Percentiles rank a stretch among this genome's conserved stretches.
Evolutionary conservation across 805 yeast genomes (phyloP).

Genomic region (Metschnikowia aberdeeniae): DNA sequence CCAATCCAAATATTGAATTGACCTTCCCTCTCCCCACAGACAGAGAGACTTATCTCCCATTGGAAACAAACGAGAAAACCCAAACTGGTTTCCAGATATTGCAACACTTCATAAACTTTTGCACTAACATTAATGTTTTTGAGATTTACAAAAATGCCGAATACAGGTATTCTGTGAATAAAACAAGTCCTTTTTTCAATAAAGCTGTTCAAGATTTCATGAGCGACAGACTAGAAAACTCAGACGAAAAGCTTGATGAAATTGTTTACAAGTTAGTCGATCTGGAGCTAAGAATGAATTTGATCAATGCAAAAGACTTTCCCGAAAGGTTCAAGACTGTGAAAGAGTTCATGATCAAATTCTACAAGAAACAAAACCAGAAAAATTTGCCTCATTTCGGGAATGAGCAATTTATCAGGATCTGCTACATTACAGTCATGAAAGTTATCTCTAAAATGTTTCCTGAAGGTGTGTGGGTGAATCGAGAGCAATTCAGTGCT

Average conservation of each 20-base stretch:
- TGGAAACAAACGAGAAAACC: constrained; percentile 28
- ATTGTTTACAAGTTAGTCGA: constrained; percentile 32
- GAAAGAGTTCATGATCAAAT: constrained; percentile 35
- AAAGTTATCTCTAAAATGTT: constrained; percentile 32
- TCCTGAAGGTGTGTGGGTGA: constrained; percentile 42
- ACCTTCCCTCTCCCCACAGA: constrained; percentile 40
- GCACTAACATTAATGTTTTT: constrained; percentile 26
- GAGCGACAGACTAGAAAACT: constrained; percentile 27
- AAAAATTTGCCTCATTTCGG: constrained; percentile 35
- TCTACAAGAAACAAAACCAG: constrained; percentile 32
- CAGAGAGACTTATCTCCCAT: constrained; percentile 25
- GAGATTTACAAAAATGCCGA: constrained; percentile 33
- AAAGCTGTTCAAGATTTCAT: constrained; percentile 26
- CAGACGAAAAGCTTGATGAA: constrained; percentile 34
- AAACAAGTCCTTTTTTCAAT: constrained; percentile 26
- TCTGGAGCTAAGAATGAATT: constrained; percentile 35
- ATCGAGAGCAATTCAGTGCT: constrained; percentile 24
- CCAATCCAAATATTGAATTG: constrained; percentile 28
- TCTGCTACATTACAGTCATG: constrained; percentile 38
- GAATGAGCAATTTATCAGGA: constrained; percentile 23
- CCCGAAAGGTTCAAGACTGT: constrained; percentile 32
- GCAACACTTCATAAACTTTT: constrained; percentile 28
- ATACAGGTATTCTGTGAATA: constrained; percentile 31
- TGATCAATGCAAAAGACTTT: constrained; percentile 32
- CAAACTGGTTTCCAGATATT: constrained; percentile 23